These are phyloP conservation scores for Leptomonas pyrrhocoris DNA, from an alignment of 208 protist genomes.

Conservation along the genomic window DNA sequence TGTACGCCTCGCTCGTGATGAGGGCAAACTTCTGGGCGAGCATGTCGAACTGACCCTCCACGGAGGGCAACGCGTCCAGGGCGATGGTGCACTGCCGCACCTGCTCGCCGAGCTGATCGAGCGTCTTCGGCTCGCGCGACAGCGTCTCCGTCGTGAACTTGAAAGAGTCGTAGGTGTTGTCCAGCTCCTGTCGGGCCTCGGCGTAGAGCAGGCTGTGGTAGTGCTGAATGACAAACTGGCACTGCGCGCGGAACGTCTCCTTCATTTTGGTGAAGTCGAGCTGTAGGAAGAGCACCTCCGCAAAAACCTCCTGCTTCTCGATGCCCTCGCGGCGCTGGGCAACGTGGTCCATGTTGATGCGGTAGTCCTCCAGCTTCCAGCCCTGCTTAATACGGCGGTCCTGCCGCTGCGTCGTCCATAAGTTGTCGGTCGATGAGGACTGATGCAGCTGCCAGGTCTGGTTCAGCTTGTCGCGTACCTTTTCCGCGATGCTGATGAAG, in stretches of 20 bases:
- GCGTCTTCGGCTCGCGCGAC: conserved; percentile 84
- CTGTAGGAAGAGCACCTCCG: conserved; percentile 94
- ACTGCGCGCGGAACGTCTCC: conserved; percentile 95
- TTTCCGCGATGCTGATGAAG: conserved; percentile 92
- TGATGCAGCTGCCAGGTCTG: conserved; percentile 97
- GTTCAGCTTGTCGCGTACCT: conserved; percentile 93
- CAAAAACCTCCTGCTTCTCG: conserved; percentile 95
- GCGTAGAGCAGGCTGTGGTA: conserved; percentile 95
- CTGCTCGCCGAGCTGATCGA: conserved; percentile 94
- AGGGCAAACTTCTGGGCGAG: conserved; percentile 95
- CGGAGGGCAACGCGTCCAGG: conserved; percentile 73
- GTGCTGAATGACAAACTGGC: conserved; percentile 95
- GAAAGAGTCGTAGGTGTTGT: conserved; percentile 91
- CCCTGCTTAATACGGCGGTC: conserved; percentile 93
- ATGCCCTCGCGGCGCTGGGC: conserved; percentile 93
- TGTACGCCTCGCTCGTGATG: conserved; percentile 88
- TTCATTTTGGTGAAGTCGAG: conserved; percentile 97
- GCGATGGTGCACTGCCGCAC: conserved; percentile 85
- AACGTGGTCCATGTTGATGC: conserved; percentile 95
- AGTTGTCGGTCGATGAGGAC: conserved; percentile 92
- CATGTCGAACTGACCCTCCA: conserved; percentile 92
- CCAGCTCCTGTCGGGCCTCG: conserved; percentile 91
- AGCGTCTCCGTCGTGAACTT: conserved; percentile 73
- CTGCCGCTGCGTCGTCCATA: conserved; percentile 95
- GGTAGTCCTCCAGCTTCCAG: conserved; percentile 94